A percentile compares a stretch with the other conserved stretches of the same genome.
Evolutionary conservation across 2,329 filamentous ascomycete species (phyloP).

Genomic region (Fusarium verrucosum): DNA sequence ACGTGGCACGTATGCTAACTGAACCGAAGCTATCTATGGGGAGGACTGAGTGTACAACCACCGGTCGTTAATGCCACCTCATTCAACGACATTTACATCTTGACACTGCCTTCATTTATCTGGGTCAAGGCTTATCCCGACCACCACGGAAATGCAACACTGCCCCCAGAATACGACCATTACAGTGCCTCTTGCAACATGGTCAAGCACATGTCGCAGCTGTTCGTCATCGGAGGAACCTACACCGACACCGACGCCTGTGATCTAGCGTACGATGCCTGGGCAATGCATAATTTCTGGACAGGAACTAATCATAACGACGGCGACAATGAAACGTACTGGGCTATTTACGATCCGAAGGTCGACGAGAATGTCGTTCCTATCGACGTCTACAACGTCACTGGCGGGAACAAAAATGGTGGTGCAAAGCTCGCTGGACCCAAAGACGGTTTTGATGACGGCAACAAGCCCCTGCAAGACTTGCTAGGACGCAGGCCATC

Average conservation of each 20-base stretch:
- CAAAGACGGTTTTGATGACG: neutral
- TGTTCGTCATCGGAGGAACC: neutral
- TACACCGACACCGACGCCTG: neutral
- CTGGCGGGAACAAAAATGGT: neutral
- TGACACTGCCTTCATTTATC: neutral
- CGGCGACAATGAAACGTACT: neutral
- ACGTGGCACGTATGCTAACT: rapidly evolving
- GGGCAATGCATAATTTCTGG: constrained; percentile 9
- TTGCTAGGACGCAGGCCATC: neutral
- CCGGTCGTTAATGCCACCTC: neutral
- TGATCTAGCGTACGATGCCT: neutral
- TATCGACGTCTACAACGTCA: neutral
- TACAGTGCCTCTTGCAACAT: constrained; percentile 1
- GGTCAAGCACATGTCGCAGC: neutral
- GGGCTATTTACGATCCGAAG: neutral
- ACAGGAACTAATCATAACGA: neutral
- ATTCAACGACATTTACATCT: constrained; percentile 4
- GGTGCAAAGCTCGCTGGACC: neutral
- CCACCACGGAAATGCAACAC: neutral
- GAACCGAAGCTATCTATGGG: neutral
- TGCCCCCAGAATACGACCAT: neutral
- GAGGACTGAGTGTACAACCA: neutral
- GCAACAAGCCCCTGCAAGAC: neutral
- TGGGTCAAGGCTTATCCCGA: neutral
- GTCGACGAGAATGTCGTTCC: neutral